phyloP scores from a whole-genome alignment of 176 grass and related monocot species.

The Musa acuminata region DNA sequence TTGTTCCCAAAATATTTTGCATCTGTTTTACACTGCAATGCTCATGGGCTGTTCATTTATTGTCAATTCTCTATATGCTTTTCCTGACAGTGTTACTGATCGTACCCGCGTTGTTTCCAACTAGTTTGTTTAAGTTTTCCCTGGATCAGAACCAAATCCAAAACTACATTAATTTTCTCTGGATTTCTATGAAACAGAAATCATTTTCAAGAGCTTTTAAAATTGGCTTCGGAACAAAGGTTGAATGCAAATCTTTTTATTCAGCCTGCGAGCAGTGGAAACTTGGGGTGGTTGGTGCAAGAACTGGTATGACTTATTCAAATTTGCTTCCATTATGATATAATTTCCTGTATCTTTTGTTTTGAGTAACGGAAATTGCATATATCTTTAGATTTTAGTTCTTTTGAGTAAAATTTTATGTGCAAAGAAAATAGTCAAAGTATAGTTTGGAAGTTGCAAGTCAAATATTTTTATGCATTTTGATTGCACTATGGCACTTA shows the following conservation, averaged over 20 bases:
- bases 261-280: slow-evolving; percentile 82
- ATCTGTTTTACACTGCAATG: background rate
- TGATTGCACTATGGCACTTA: background rate
- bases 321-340: slow-evolving; percentile 27
- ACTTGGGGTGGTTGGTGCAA: slow-evolving; percentile 37
- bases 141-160: slow-evolving; percentile 26
- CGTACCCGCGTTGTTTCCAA: background rate
- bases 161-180: slow-evolving; percentile 26
- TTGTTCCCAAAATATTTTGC: background rate
- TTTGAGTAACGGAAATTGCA: background rate
- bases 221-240: slow-evolving; percentile 79
- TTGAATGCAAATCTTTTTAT: slow-evolving; percentile 75
- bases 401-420: background rate
- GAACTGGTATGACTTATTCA: slow-evolving; percentile 47
- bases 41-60: background rate
- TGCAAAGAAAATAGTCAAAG: background rate
- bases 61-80: background rate
- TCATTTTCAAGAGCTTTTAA: slow-evolving; percentile 89
- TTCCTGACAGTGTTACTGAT: background rate
- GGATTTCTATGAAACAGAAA: slow-evolving; percentile 49
- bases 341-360: slow-evolving; percentile 8
- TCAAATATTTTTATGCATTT: background rate
- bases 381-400: background rate
- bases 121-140: slow-evolving; percentile 23
- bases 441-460: background rate